Evolutionary conservation across 768 basidiomycete species (phyloP).

Genomic region (Termitomyces heimii): DNA sequence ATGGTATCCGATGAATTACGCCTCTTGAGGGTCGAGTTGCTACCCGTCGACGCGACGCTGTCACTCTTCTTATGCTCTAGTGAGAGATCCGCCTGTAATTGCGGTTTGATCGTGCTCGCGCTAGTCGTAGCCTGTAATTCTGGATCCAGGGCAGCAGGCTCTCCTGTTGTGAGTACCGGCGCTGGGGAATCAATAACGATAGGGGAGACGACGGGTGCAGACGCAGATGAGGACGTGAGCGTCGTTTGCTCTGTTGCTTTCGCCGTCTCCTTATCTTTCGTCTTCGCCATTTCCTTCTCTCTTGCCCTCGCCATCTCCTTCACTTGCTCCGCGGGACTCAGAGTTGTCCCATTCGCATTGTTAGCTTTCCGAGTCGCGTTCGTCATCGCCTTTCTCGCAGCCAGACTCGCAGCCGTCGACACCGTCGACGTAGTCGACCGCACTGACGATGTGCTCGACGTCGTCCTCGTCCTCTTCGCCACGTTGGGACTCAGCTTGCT

Average conservation of each 20-base stretch:
- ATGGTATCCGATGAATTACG: conserved; percentile 43
- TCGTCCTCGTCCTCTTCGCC: conserved; percentile 15
- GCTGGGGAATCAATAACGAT: not conserved
- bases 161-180: conserved; percentile 6
- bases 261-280: not conserved
- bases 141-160: conserved; percentile 6
- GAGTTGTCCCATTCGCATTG: conserved; percentile 8
- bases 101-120: conserved; percentile 18
- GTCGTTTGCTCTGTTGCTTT: conserved; percentile 2
- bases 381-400: conserved; percentile 18
- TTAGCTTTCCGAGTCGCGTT: conserved; percentile 12
- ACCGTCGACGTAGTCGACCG: conserved; percentile 19
- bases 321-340: conserved; percentile 3
- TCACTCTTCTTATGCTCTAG: conserved; percentile 39
- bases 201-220: not conserved
- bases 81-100: conserved; percentile 14
- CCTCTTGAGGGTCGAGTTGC: conserved; percentile 35
- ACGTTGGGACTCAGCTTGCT: conserved; percentile 23
- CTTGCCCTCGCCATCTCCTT: conserved; percentile 9
- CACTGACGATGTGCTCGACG: conserved; percentile 16
- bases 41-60: conserved; percentile 36
- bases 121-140: conserved; percentile 15
- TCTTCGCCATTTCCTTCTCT: conserved; percentile 10
- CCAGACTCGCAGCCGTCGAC: conserved; percentile 21
- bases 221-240: not conserved